Conservation (phyloP, 2,329 filamentous ascomycete species). For the Fusarium sambucinum region DNA sequence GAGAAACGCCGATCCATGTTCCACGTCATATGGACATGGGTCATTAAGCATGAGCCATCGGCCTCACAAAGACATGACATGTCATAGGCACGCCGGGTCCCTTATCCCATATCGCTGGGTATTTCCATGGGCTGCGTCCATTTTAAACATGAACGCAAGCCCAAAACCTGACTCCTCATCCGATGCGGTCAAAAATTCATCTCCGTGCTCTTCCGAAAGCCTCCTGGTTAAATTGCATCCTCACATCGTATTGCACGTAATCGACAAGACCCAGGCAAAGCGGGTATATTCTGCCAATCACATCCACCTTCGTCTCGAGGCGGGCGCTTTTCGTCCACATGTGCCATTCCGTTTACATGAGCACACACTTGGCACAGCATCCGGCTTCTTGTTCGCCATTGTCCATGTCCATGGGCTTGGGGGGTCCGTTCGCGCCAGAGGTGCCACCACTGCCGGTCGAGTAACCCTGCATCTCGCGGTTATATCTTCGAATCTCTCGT, state of each 20-base stretch:
- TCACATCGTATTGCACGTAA: slow-evolving; percentile 31
- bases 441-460: slow-evolving; percentile 75
- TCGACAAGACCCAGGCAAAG: slow-evolving; percentile 25
- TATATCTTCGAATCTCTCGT: slow-evolving; percentile 96
- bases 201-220: slow-evolving; percentile 38
- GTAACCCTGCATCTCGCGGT: slow-evolving; percentile 96
- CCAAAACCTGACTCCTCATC: slow-evolving; percentile 55
- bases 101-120: slow-evolving; percentile 37
- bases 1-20: slow-evolving; percentile 44
- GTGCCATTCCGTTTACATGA: slow-evolving; percentile 74
- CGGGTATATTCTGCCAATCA: slow-evolving; percentile 24
- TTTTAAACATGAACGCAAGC: slow-evolving; percentile 47
- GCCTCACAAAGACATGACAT: slow-evolving; percentile 39
- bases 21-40: slow-evolving; percentile 43
- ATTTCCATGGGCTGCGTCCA: slow-evolving; percentile 42
- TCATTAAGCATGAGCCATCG: slow-evolving; percentile 45
- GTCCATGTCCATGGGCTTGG: slow-evolving; percentile 83
- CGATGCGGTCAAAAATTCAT: slow-evolving; percentile 53
- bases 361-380: slow-evolving; percentile 87
- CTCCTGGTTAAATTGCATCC: slow-evolving; percentile 36
- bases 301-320: slow-evolving; percentile 24
- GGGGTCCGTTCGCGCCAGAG: slow-evolving; percentile 70
- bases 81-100: slow-evolving; percentile 31
- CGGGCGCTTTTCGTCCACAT: slow-evolving; percentile 29
- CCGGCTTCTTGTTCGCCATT: slow-evolving; percentile 75